Base-by-base conservation (phyloP, 2,329 filamentous ascomycete genomes). In the Diplodia mutila region DNA sequence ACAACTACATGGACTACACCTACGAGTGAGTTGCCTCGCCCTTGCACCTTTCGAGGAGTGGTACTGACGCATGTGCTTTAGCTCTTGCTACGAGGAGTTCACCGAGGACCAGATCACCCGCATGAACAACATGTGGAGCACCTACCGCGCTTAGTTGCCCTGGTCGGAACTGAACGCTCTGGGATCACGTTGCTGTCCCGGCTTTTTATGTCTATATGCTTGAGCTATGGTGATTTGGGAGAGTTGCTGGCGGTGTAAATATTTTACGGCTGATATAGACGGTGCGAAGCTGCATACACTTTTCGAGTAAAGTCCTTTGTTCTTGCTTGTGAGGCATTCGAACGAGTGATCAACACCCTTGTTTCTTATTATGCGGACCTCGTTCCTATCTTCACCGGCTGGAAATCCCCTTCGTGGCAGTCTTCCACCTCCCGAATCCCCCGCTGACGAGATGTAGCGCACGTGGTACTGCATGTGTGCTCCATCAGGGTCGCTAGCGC, bases 1-100 rank as follows among this genome's bases (percentile, higher is more conserved):
- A 74, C 48, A 77, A 78, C 69, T 76, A 71, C 71, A 78, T 78
- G 76, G 74, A 77, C 69, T 78, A 77, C 68, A 72, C 72, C 14
- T 59, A 68, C 52, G 73, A 73, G 53, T 67, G 23, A 61, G 53
- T 65, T n/a, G n/a, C n/a, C n/a, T n/a, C n/a, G n/a, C n/a, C n/a
- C n/a, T n/a, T n/a, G n/a, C n/a, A n/a, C n/a, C n/a, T n/a, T n/a
- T n/a, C n/a, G n/a, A n/a, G n/a, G n/a, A n/a, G n/a, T n/a, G n/a
- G n/a, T n/a, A n/a, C n/a, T n/a, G n/a, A n/a, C n/a, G n/a, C n/a
- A n/a, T n/a, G n/a, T n/a, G n/a, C n/a, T n/a, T n/a, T 12, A 69
- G 69, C 63, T 46, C 46, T 59, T 71, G 74, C 71, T 72, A 72
- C 51, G 73, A 69, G 53, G 63, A 72, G 32, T 77, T 77, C 70